phyloP scores from a whole-genome alignment of 257 asterid species.

The Capsicum pubescens region DNA sequence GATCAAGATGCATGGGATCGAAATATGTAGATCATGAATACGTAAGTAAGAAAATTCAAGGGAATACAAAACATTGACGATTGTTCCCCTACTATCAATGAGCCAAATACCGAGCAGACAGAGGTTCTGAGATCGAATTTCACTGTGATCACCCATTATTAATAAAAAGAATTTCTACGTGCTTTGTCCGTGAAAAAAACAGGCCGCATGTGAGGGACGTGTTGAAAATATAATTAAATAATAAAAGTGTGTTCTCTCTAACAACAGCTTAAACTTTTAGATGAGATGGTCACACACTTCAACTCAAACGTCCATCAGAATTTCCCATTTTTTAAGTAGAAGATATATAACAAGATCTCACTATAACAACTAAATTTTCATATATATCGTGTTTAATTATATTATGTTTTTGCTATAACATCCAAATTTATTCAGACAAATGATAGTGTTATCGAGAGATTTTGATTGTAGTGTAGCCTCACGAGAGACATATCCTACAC shows the following conservation, averaged over 20 bases:
- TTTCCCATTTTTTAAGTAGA: neutral
- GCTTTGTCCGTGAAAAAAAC: too few species aligned
- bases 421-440: neutral
- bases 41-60: neutral
- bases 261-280: too few species aligned
- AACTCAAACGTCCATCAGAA: neutral
- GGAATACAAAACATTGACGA: neutral
- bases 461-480: neutral
- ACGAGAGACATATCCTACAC: neutral
- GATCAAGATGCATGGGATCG: neutral
- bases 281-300: neutral
- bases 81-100: neutral
- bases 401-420: neutral
- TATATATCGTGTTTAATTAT: neutral
- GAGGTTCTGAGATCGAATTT: too few species aligned
- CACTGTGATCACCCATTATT: too few species aligned
- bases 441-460: neutral
- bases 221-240: too few species aligned
- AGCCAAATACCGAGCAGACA: neutral
- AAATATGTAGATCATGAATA: neutral
- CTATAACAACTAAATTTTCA: neutral
- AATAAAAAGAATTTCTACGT: too few species aligned
- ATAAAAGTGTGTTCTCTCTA: too few species aligned
- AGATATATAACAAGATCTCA: neutral
- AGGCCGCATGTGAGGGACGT: neutral